Percentiles rank a stretch among this genome's conserved stretches.
These are phyloP conservation scores for Chaetomium cochliodes DNA, from an alignment of 495 filamentous ascomycete species.

Conservation along the genomic window DNA sequence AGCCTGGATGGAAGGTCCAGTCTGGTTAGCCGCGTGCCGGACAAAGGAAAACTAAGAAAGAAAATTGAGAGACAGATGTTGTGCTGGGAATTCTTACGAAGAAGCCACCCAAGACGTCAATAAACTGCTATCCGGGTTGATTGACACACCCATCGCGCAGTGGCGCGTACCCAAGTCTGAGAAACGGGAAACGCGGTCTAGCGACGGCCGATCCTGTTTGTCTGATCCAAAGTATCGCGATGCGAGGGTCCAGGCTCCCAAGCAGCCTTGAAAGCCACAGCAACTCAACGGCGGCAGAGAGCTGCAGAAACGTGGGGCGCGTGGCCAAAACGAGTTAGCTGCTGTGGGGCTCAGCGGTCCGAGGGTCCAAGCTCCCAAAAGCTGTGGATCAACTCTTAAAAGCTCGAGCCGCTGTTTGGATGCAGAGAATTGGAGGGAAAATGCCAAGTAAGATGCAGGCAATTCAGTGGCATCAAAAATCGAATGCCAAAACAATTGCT, in stretches of 20 bases:
- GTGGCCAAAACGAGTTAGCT: not conserved
- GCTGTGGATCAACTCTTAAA: not conserved
- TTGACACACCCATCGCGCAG: conserved; percentile 37
- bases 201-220: not conserved
- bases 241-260: not conserved
- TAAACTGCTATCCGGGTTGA: conserved; percentile 12
- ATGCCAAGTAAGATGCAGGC: not conserved
- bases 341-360: conserved; percentile 8
- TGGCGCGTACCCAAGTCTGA: conserved; percentile 23
- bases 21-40: not conserved
- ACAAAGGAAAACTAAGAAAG: no score
- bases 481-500: not conserved
- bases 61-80: not conserved
- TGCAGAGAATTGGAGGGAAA: not conserved
- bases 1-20: conserved; percentile 3
- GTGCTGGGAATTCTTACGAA: conserved; percentile 22
- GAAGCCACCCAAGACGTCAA: conserved; percentile 24
- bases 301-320: conserved; percentile 16
- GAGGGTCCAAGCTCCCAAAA: conserved; percentile 14
- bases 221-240: not conserved
- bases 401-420: conserved; percentile 9
- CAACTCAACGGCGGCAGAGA: not conserved
- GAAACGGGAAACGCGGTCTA: not conserved
- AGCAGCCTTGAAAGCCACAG: no score
- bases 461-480: not conserved